Base-by-base conservation (phyloP, 2,329 filamentous ascomycete genomes). In the Aureobasidium melanogenum region DNA sequence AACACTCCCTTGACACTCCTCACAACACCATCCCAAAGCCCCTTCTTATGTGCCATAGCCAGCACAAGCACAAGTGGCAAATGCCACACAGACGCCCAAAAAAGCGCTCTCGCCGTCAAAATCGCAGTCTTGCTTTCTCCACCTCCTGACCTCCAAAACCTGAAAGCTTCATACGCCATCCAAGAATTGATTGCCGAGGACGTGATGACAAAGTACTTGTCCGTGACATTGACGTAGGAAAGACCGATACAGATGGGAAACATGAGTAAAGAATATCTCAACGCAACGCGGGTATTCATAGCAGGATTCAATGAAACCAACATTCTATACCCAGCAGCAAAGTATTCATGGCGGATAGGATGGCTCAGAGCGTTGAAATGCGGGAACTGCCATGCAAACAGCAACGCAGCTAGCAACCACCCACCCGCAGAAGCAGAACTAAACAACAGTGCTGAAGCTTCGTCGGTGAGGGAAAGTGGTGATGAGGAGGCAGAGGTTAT, bases 81-180 rank as follows among this genome's bases (percentile, higher is more conserved):
- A 76, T 97, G 92, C 94, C 93, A 97, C 10, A 99, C 91, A 72
- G 91, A 96, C 1, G 94, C 92, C 94, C 94, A 99, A 74, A 99
- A 99, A 57, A 99, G 74, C 0, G 88, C 87, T 61, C 91, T 83
- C 2, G 94, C 92, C 19, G 84, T 90, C 56, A 63, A 60, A 1
- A 56, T 62, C 24, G 63, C 63, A 36, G 43, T 28, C 19, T 60
- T 51, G 2, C 92, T 92, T 67, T 87, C 86, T 64, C 87, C 83
- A 14, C 93, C 93, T 68, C 91, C 84, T 30, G 84, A 78, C 64
- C 82, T 83, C 87, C 89, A 96, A 76, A 97, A 97, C 39, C 81
- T 79, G 68, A 89, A 84, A 0, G 93, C 91, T 73, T 95, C 87
- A 59, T 84, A 82, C 9, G 85, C 80, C 67, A 99, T 83, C 94